Evolutionary conservation across 2,329 filamentous ascomycete genomes (phyloP), one percentile per base, ranked within the genome.

Genomic region (Exophiala spinifera): DNA sequence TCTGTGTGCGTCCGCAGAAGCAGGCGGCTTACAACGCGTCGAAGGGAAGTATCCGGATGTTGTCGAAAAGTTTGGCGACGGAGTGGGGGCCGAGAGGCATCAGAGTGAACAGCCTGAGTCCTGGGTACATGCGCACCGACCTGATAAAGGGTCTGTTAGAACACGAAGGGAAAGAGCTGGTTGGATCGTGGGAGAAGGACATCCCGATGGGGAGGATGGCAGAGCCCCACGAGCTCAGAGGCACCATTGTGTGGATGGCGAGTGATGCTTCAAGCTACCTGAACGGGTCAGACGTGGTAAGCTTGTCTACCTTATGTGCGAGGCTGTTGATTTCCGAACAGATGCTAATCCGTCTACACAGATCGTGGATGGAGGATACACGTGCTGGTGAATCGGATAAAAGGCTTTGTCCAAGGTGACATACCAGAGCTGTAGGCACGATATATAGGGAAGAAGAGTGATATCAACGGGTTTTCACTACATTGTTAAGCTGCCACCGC

Each of bases 51-150:
- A 56, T 64, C n/a, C 53, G 57, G 19, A 60, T 62, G 42, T 45
- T 65, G 23, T 47, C 56, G 46, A 65, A 65, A 39, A 62, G 60
- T 5, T 46, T 67, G 15, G 70, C 70, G 4, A 61, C 70, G 48
- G 71, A 73, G 57, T 65, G 72, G 57, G 71, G 67, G 0, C 63
- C 66, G 3, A 65, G 67, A 40, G 69, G 69, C 3, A 68, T 74
- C 21, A 61, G 72, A 28, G 68, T 72, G 33, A 74, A 74, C 58
- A 70, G 67, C 15, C 57, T 74, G 2, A 69, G 69, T 37, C 72
- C 71, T 1, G 72, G 72, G 3, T 69, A 68, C 49, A 65, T 62
- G 57, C 64, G 65, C 34, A 71, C 69, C 1, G 64, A 71, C 21
- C 57, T 70, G 13, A 68, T 70, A 25, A 66, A 64, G 14, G 64